Percentiles rank a stretch among this genome's conserved stretches.
Evolutionary conservation across 73 alveolate genomes (phyloP).

Genomic region (Blepharisma stoltei): DNA sequence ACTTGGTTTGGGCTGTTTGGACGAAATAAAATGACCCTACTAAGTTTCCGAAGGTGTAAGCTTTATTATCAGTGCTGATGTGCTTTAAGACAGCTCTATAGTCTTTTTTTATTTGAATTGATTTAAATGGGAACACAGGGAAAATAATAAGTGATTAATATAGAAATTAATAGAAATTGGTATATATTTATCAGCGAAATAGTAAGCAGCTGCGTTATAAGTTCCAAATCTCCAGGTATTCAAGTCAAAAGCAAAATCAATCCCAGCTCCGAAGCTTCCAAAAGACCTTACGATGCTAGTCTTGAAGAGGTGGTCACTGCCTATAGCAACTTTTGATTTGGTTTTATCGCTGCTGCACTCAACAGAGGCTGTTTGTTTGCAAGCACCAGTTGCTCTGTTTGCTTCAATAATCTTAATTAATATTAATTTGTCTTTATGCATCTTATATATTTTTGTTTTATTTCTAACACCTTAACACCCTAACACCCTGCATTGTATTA

Average conservation of each 20-base stretch:
- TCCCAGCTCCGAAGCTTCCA: not conserved
- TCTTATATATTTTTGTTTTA: no score
- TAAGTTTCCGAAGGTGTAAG: not conserved
- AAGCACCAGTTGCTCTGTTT: no score
- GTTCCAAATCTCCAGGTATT: not conserved
- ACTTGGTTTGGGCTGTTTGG: not conserved
- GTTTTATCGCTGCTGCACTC: no score
- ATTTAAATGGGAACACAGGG: no score
- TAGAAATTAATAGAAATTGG: no score
- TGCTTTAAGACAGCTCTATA: conserved; percentile 7
- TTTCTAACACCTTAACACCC: not conserved
- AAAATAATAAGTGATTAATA: no score
- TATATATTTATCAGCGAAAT: not conserved
- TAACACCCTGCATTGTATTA: not conserved
- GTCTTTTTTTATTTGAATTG: no score
- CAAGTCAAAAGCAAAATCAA: conserved; percentile 8
- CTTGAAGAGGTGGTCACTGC: not conserved
- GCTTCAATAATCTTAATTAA: no score
- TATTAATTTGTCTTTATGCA: no score
- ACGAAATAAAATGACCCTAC: not conserved
- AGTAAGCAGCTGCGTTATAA: conserved; percentile 22
- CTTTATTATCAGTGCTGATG: not conserved
- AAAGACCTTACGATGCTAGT: no score
- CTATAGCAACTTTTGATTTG: not conserved
- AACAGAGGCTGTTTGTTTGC: no score